Conservation (phyloP, 164 flowering plant genomes). For the Magnolia sinica region DNA sequence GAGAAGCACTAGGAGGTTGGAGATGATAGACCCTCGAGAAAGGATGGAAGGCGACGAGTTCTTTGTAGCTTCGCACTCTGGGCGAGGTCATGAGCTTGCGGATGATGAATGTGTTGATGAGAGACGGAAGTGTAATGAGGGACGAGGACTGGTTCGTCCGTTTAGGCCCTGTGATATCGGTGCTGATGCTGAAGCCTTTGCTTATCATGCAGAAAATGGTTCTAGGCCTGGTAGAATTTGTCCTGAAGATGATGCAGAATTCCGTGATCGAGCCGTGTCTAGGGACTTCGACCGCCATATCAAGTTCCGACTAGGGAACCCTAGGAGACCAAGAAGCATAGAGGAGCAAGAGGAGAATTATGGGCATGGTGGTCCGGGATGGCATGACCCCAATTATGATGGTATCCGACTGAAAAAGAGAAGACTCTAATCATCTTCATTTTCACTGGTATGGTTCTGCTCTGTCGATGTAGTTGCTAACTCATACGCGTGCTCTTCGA, state of each 20-base stretch:
- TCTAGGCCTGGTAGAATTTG: conserved; percentile 48
- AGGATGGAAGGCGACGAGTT: conserved; percentile 45
- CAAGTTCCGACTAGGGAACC: conserved; percentile 35
- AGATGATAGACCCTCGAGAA: conserved; percentile 41
- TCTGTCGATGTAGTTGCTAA: not conserved
- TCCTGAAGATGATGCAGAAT: conserved; percentile 38
- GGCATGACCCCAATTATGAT: conserved; percentile 48
- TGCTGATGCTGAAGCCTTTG: conserved; percentile 32
- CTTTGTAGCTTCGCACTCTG: conserved; percentile 35
- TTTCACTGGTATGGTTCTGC: not conserved
- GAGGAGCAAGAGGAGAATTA: conserved; percentile 55
- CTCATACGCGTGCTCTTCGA: not conserved
- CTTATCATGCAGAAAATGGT: conserved; percentile 33
- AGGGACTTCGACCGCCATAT: conserved; percentile 54
- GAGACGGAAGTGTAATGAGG: conserved; percentile 44
- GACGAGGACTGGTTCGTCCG: conserved; percentile 42
- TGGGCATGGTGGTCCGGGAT: conserved; percentile 40
- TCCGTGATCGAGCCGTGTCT: conserved; percentile 36
- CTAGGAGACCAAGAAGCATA: conserved; percentile 41
- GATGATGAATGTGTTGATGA: conserved; percentile 42
- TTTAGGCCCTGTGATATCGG: conserved; percentile 42
- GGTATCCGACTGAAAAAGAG: conserved; percentile 41
- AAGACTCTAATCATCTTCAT: conserved; percentile 32
- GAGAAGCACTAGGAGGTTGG: conserved; percentile 42
- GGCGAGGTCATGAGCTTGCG: conserved; percentile 41